phyloP scores from a whole-genome alignment of 257 asterid species.

The Dorcoceras hygrometricum region DNA sequence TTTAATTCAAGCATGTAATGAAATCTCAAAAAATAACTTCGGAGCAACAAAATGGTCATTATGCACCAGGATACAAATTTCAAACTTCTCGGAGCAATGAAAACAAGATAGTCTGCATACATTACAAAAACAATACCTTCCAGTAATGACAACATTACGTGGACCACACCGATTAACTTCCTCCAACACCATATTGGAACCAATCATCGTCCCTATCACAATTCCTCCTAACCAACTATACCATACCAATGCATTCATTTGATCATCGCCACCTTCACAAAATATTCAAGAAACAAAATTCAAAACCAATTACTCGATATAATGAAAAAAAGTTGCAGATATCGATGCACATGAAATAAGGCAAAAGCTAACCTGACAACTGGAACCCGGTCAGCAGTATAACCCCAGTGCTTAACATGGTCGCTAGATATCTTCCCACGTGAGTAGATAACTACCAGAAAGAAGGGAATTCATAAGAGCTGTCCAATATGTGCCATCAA shows the following conservation, averaged over 20 bases:
- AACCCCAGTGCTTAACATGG: slow-evolving; percentile 88
- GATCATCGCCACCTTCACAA: slow-evolving; percentile 78
- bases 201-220: slow-evolving; percentile 92
- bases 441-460: slow-evolving; percentile 63
- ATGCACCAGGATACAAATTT: background rate
- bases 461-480: background rate
- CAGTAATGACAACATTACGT: slow-evolving; percentile 89
- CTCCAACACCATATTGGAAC: slow-evolving; percentile 91
- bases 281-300: slow-evolving; percentile 13
- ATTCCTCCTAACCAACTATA: slow-evolving; percentile 98
- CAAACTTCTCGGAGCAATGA: background rate
- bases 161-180: slow-evolving; percentile 96
- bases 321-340: background rate
- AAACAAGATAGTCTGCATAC: background rate
- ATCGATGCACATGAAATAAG: background rate
- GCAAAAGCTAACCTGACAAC: slow-evolving; percentile 69
- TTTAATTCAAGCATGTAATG: background rate
- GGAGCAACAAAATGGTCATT: background rate
- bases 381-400: slow-evolving; percentile 80
- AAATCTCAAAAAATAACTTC: background rate
- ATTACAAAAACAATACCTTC: slow-evolving; percentile 55
- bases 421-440: slow-evolving; percentile 79
- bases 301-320: slow-evolving; percentile 12
- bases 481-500: background rate
- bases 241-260: slow-evolving; percentile 89